Evolutionary conservation across 202 grass and related monocot species (phyloP).

Genomic region (Panicum hallii): DNA sequence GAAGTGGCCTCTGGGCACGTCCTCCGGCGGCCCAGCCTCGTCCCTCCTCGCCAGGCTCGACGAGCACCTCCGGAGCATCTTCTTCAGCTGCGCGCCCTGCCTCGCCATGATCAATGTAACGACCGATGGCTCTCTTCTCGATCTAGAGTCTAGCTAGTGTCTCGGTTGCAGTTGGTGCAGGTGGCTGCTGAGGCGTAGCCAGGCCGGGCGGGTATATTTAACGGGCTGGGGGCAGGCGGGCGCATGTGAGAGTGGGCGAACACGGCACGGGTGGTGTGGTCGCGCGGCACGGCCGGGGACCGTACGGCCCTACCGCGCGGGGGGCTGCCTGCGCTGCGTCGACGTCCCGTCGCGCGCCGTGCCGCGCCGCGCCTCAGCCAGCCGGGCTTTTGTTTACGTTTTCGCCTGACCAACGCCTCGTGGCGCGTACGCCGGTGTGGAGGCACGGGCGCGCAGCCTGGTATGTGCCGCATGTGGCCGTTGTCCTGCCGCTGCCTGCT

Average conservation of each 20-base stretch:
- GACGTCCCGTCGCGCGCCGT: no score
- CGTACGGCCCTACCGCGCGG: background rate
- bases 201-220: background rate
- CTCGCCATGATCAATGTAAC: constrained; percentile 38
- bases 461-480: constrained; percentile 22
- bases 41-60: constrained; percentile 50
- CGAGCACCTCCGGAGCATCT: constrained; percentile 66
- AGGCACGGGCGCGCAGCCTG: constrained; percentile 1
- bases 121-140: no score
- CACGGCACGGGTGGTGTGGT: constrained; percentile 8
- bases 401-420: background rate
- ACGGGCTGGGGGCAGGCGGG: background rate
- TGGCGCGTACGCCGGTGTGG: constrained; percentile 14
- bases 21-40: constrained; percentile 42
- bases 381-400: background rate
- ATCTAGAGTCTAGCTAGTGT: no score
- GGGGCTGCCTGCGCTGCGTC: no score
- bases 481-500: background rate
- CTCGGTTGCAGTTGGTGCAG: background rate
- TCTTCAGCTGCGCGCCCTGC: constrained; percentile 45
- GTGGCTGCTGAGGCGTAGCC: background rate
- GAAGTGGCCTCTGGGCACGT: constrained; percentile 63
- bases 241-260: background rate
- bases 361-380: no score
- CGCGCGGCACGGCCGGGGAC: constrained; percentile 5